These are phyloP conservation scores for Xerocomus potaroensis DNA, from an alignment of 768 basidiomycete genomes.

Conservation along the genomic window DNA sequence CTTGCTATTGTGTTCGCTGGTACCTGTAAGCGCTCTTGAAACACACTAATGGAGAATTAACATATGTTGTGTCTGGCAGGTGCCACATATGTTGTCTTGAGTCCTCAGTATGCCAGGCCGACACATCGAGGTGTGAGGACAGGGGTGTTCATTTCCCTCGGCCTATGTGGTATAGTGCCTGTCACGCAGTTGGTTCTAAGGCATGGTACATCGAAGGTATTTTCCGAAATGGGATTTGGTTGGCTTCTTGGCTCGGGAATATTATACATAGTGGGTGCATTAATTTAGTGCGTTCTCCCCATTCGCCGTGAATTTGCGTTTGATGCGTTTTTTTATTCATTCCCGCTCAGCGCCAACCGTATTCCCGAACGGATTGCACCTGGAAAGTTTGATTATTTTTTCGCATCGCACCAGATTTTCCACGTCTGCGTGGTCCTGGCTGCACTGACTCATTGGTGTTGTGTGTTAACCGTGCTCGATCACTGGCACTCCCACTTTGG, in stretches of 20 bases:
- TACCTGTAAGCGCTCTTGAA: constrained; percentile 43
- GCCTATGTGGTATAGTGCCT: constrained; percentile 66
- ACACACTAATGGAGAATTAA: background rate
- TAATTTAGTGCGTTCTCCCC: constrained; percentile 67
- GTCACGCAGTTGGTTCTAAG: constrained; percentile 56
- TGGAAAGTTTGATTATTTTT: constrained; percentile 74
- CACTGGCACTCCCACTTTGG: constrained; percentile 46
- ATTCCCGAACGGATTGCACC: constrained; percentile 74
- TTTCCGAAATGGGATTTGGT: constrained; percentile 61
- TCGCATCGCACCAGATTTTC: constrained; percentile 88
- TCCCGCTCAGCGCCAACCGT: constrained; percentile 67
- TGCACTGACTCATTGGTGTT: constrained; percentile 61
- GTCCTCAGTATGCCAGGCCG: constrained; percentile 73
- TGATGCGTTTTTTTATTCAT: constrained; percentile 27
- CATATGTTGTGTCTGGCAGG: constrained; percentile 33
- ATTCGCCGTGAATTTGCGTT: constrained; percentile 24
- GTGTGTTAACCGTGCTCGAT: constrained; percentile 52
- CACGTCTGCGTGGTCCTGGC: constrained; percentile 76
- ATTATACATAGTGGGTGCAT: constrained; percentile 74
- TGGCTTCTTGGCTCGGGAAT: constrained; percentile 69
- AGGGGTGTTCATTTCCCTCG: constrained; percentile 72
- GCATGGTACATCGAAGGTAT: constrained; percentile 53
- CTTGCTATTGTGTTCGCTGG: constrained; percentile 49
- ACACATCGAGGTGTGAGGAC: constrained; percentile 75
- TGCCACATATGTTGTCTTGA: constrained; percentile 71